A percentile compares a stretch with the other conserved stretches of the same genome.
These are phyloP conservation scores for Ophiostoma ips DNA, from an alignment of 2,329 filamentous ascomycete genomes.

Conservation along the genomic window DNA sequence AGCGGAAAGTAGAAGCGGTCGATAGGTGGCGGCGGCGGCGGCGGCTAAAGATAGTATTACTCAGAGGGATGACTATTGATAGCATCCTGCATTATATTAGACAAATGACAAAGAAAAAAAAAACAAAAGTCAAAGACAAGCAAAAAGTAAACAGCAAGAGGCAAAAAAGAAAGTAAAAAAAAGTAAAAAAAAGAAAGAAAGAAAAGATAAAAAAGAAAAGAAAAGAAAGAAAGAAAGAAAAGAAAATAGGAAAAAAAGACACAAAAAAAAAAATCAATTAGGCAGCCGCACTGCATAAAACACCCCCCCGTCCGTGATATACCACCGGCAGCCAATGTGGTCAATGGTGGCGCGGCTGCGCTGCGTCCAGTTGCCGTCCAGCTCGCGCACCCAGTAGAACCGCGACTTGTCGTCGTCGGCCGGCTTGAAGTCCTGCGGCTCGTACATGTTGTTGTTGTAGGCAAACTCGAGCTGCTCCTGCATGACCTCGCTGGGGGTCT, in stretches of 20 bases:
- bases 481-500: constrained; percentile 33
- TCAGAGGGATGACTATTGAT: no score
- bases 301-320: constrained; percentile 39
- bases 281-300: constrained; percentile 48
- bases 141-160: no score
- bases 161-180: background rate
- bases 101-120: no score
- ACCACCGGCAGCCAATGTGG: constrained; percentile 43
- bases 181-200: background rate
- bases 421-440: constrained; percentile 50
- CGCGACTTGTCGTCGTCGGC: constrained; percentile 44
- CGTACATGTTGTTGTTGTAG: constrained; percentile 34
- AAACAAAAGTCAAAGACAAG: no score
- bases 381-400: constrained; percentile 47
- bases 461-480: constrained; percentile 35
- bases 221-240: background rate
- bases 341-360: constrained; percentile 48
- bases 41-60: no score
- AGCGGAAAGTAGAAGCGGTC: background rate
- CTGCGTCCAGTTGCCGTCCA: constrained; percentile 45
- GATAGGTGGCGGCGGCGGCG: no score
- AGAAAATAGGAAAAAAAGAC: background rate
- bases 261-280: constrained; percentile 16
- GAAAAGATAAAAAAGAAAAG: background rate
- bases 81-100: no score